Percentiles rank a stretch among this genome's conserved stretches.
Conservation (phyloP, 768 basidiomycete genomes). For the Russula vinacea region DNA sequence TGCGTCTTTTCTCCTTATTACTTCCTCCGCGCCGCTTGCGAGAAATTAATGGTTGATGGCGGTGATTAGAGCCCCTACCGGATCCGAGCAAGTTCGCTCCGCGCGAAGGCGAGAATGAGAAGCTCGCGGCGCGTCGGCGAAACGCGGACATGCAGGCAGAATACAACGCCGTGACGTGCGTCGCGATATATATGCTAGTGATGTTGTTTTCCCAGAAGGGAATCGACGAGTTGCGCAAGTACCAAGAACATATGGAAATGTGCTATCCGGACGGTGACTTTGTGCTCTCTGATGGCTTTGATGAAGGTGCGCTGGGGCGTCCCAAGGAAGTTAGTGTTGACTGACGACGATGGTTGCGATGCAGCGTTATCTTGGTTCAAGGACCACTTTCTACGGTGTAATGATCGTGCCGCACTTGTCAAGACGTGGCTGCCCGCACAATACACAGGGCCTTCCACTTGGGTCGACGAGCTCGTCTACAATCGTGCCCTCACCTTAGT, state of each 20-base stretch:
- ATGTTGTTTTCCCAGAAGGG: slow-evolving; percentile 94
- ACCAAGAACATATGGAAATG: slow-evolving; percentile 82
- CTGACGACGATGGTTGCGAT: neutral
- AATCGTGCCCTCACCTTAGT: slow-evolving; percentile 87
- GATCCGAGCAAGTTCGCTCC: slow-evolving; percentile 73
- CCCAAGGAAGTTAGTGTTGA: slow-evolving; percentile 18
- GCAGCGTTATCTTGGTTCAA: slow-evolving; percentile 87
- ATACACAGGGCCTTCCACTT: slow-evolving; percentile 77
- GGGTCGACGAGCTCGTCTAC: slow-evolving; percentile 88
- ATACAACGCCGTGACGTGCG: slow-evolving; percentile 78
- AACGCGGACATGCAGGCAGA: slow-evolving; percentile 78
- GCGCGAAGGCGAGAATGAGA: slow-evolving; percentile 69
- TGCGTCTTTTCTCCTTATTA: slow-evolving; percentile 46
- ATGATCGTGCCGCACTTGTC: slow-evolving; percentile 83
- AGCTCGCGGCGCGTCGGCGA: slow-evolving; percentile 62
- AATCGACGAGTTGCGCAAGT: slow-evolving; percentile 74
- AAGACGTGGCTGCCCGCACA: slow-evolving; percentile 86
- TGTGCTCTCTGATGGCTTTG: slow-evolving; percentile 73
- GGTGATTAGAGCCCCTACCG: slow-evolving; percentile 64
- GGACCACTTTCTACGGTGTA: slow-evolving; percentile 89
- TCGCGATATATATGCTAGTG: slow-evolving; percentile 85
- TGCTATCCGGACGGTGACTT: slow-evolving; percentile 72
- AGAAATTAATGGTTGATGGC: slow-evolving; percentile 20
- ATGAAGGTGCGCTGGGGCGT: slow-evolving; percentile 55
- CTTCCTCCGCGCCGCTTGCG: neutral